Evolutionary conservation across 768 basidiomycete genomes (phyloP), one percentile per base, ranked within the genome.

Genomic region (Suillus subluteus): DNA sequence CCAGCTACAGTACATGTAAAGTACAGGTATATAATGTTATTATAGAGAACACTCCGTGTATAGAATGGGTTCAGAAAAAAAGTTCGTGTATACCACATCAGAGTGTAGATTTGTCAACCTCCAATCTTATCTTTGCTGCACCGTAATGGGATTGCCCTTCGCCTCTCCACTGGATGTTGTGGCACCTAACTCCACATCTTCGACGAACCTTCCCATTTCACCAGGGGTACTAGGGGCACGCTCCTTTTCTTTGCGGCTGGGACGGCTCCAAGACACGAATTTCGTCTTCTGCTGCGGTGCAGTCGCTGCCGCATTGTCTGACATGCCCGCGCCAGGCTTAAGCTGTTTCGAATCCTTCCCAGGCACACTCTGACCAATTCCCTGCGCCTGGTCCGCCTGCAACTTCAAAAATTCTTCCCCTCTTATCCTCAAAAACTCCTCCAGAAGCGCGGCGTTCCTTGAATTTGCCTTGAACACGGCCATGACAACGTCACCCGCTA

Each of bases 401-500:
- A 83, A 69, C 73, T 83, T 88, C 59, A 94, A 74, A 72, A 83
- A 88, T 72, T 92, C 89, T 65, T 91, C 88, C 0, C 92, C 94
- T 55, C 96, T 83, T 38, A 93, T 82, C 43, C 90, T 84, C 63
- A 98, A 78, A 76, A 87, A 95, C 75, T 95, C 94, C 73, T 96
- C 94, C 58, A 98, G 82, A 58, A 98, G 79, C 6, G 86, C 86
- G 13, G 94, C 96, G 72, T 98, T 98, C 67, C 96, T 84, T 18
- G 89, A 91, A 77, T 98, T 98, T 23, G 95, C 88, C 75, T 95
- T 96, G 83, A 82, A 97, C 3, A 86, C 77, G 2, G 92, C 94
- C 43, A 96, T 78, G 1, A 88, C 72, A 35, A 98, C 70, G 76
- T 96, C 94, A 4, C 96, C 96, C 3, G 86, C 81, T 52, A 91